These are phyloP conservation scores for Urochloa ruziziensis DNA, from an alignment of 176 grass and related monocot species.

Conservation along the genomic window DNA sequence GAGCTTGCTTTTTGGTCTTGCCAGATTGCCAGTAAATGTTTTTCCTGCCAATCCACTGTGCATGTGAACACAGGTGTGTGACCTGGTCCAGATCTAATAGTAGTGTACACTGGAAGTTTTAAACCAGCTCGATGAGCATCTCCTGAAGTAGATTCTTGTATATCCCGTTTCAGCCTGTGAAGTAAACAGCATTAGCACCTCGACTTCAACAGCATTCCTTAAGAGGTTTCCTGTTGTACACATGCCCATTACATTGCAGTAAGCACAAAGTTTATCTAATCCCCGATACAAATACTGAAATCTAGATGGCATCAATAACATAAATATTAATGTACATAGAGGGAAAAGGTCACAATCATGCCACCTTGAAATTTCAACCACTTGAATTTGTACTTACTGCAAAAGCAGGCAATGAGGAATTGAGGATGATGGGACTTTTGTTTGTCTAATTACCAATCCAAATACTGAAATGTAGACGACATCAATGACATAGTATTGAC, in stretches of 20 bases:
- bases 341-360: background rate
- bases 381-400: slow-evolving; percentile 27
- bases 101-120: slow-evolving; percentile 79
- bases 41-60: slow-evolving; percentile 94
- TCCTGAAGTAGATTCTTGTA: slow-evolving; percentile 98
- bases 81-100: slow-evolving; percentile 82
- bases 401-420: slow-evolving; percentile 13
- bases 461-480: slow-evolving; percentile 19
- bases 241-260: background rate
- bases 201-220: slow-evolving; percentile 10
- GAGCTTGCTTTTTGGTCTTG: slow-evolving; percentile 98
- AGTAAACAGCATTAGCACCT: slow-evolving; percentile 21
- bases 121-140: slow-evolving; percentile 88
- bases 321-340: no score
- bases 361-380: slow-evolving; percentile 25
- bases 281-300: slow-evolving; percentile 14
- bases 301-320: slow-evolving; percentile 23
- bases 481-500: slow-evolving; percentile 29
- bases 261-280: background rate
- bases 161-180: slow-evolving; percentile 95
- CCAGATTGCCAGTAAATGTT: slow-evolving; percentile 81
- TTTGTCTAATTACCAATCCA: background rate
- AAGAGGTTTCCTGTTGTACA: background rate
- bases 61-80: slow-evolving; percentile 93
- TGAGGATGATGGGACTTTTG: no score